Evolutionary conservation across 2,329 filamentous ascomycete genomes (phyloP).

Genomic region (Emmonsiellopsis sp.): DNA sequence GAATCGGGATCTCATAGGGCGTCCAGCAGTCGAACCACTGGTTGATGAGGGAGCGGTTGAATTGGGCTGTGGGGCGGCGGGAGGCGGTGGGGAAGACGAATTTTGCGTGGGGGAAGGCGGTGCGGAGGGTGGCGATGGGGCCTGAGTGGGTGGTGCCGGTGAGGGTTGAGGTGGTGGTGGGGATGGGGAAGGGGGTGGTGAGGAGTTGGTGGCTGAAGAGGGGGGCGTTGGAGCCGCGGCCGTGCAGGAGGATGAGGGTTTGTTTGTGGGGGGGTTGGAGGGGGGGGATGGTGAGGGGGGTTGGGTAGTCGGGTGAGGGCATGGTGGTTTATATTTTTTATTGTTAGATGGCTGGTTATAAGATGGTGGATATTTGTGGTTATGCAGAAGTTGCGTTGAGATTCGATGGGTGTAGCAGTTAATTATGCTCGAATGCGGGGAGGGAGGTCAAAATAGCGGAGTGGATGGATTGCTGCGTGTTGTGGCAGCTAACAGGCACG

Average conservation of each 20-base stretch:
- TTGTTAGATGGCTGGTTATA: not conserved
- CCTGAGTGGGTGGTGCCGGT: not conserved
- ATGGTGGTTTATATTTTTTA: not conserved
- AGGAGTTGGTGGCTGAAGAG: constrained; percentile 37
- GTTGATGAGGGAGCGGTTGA: constrained; percentile 29
- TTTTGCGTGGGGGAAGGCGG: constrained; percentile 35
- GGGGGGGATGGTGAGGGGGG: constrained; percentile 7
- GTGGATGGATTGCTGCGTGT: too few relatives aligned
- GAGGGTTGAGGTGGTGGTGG: too few relatives aligned
- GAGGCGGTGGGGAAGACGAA: constrained; percentile 46
- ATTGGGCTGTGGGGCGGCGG: constrained; percentile 29
- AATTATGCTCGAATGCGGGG: too few relatives aligned
- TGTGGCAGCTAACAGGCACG: too few relatives aligned
- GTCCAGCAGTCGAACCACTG: constrained; percentile 43
- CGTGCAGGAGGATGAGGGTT: constrained; percentile 43
- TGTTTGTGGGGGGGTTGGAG: constrained; percentile 25
- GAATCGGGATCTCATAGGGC: constrained; percentile 16
- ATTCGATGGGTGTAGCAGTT: too few relatives aligned
- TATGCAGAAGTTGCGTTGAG: too few relatives aligned
- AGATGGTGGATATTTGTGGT: too few relatives aligned
- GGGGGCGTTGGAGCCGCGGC: constrained; percentile 36
- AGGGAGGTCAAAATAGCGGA: too few relatives aligned
- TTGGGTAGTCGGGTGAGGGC: not conserved
- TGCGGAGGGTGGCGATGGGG: constrained; percentile 18
- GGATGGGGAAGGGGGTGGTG: constrained; percentile 12